Percentiles rank a stretch among this genome's conserved stretches.
phyloP scores from a whole-genome alignment of 2,329 filamentous ascomycete genomes.

The Colletotrichum viniferum region DNA sequence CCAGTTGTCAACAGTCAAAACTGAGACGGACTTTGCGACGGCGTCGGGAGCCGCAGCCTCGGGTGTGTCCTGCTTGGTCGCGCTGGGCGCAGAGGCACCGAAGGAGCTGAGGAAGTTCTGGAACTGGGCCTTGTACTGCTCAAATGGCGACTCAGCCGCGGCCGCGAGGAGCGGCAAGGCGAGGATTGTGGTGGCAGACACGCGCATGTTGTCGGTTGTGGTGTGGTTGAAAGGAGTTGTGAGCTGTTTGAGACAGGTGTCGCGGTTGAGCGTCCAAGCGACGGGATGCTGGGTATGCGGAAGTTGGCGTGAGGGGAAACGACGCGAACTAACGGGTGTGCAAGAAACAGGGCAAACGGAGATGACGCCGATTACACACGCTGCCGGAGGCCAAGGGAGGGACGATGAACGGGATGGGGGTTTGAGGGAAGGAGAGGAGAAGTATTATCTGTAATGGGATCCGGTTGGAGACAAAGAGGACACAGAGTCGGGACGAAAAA shows the following conservation, averaged over 20 bases:
- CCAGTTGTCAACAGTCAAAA: constrained; percentile 73
- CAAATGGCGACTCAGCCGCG: constrained; percentile 55
- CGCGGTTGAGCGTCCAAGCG: constrained; percentile 4
- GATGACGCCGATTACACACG: not conserved
- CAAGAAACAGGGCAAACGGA: not conserved
- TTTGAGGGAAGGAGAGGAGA: not conserved
- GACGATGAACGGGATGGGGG: constrained; percentile 4
- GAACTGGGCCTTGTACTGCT: constrained; percentile 67
- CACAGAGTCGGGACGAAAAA: constrained; percentile 6
- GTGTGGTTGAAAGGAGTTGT: constrained; percentile 12
- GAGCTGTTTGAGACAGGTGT: constrained; percentile 12
- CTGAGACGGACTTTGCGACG: constrained; percentile 47
- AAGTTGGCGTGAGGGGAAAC: constrained; percentile 9
- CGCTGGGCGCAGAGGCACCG: constrained; percentile 54
- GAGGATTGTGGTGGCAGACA: constrained; percentile 56
- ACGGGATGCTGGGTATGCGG: not conserved
- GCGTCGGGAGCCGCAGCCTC: constrained; percentile 45
- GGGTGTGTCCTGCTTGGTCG: constrained; percentile 45
- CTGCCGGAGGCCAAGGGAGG: constrained; percentile 8
- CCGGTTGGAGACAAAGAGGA: constrained; percentile 3
- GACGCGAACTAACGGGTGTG: not conserved
- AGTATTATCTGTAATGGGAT: not conserved
- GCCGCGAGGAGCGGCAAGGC: constrained; percentile 61
- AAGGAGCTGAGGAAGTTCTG: constrained; percentile 68
- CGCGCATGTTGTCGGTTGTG: constrained; percentile 52